Percentiles rank a stretch among this genome's conserved stretches.
phyloP scores from a whole-genome alignment of 768 basidiomycete species.

The Saitozyma sp. region DNA sequence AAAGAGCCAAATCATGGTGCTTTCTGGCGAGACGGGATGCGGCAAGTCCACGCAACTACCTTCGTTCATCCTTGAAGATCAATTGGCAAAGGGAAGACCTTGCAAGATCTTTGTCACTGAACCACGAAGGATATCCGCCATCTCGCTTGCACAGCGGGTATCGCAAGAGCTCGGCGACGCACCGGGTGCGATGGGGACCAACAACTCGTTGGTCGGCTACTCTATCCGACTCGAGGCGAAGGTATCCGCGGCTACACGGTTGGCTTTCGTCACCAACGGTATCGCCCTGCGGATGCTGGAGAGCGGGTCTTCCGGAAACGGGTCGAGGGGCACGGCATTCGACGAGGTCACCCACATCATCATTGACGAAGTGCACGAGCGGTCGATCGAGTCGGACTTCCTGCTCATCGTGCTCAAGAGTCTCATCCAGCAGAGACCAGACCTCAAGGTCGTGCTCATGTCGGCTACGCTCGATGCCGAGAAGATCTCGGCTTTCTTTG shows the following conservation, averaged over 20 bases:
- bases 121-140: slow-evolving; percentile 90
- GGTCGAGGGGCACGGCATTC: slow-evolving; percentile 74
- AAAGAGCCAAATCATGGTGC: slow-evolving; percentile 75
- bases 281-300: slow-evolving; percentile 98
- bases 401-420: slow-evolving; percentile 88
- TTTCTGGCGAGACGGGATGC: slow-evolving; percentile 80
- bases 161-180: slow-evolving; percentile 86
- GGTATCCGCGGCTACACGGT: slow-evolving; percentile 68
- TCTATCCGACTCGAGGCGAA: slow-evolving; percentile 90
- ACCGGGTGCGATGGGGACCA: slow-evolving; percentile 72
- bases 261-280: slow-evolving; percentile 83
- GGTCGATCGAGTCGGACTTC: slow-evolving; percentile 96
- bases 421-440: slow-evolving; percentile 69
- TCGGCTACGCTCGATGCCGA: slow-evolving; percentile 82
- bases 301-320: slow-evolving; percentile 64
- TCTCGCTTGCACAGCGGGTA: slow-evolving; percentile 92
- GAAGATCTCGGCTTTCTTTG: slow-evolving; percentile 77
- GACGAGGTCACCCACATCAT: slow-evolving; percentile 98
- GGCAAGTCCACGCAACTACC: slow-evolving; percentile 98
- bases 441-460: slow-evolving; percentile 94
- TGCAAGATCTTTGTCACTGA: slow-evolving; percentile 96
- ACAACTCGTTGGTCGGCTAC: slow-evolving; percentile 82
- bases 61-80: slow-evolving; percentile 86
- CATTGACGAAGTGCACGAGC: slow-evolving; percentile 96
- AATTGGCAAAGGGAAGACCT: slow-evolving; percentile 71